Evolutionary conservation across 2,329 filamentous ascomycete species (phyloP).

Genomic region (Trichoderma oligosporum): DNA sequence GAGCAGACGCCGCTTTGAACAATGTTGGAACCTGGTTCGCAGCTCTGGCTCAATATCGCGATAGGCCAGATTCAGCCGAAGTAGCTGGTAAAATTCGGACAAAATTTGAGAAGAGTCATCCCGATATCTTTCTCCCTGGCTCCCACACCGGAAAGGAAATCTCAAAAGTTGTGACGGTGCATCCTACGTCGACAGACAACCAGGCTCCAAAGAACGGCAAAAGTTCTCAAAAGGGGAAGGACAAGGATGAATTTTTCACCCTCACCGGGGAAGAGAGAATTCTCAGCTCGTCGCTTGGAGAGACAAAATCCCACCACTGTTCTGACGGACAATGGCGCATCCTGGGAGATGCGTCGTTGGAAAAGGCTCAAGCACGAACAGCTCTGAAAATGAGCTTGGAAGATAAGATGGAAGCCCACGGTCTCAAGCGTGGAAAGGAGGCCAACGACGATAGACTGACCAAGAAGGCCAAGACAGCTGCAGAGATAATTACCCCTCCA

Average conservation of each 20-base stretch:
- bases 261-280: neutral
- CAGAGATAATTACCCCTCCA: neutral
- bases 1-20: too few species aligned
- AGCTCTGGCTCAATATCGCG: too few species aligned
- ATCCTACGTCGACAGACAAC: too few species aligned
- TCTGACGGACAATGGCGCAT: slow-evolving; percentile 1
- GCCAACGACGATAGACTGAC: too few species aligned
- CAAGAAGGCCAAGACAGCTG: neutral
- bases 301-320: neutral
- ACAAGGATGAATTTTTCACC: neutral
- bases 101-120: neutral
- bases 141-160: neutral
- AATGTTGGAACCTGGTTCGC: too few species aligned
- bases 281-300: too few species aligned
- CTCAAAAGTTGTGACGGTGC: too few species aligned
- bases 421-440: neutral
- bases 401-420: neutral
- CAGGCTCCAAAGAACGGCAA: too few species aligned
- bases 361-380: neutral
- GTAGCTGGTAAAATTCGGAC: neutral
- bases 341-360: neutral
- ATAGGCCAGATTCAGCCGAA: too few species aligned
- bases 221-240: neutral
- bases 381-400: neutral
- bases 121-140: neutral